Conservation (phyloP, 805 yeast species). For the Zygosaccharomyces lentus region DNA sequence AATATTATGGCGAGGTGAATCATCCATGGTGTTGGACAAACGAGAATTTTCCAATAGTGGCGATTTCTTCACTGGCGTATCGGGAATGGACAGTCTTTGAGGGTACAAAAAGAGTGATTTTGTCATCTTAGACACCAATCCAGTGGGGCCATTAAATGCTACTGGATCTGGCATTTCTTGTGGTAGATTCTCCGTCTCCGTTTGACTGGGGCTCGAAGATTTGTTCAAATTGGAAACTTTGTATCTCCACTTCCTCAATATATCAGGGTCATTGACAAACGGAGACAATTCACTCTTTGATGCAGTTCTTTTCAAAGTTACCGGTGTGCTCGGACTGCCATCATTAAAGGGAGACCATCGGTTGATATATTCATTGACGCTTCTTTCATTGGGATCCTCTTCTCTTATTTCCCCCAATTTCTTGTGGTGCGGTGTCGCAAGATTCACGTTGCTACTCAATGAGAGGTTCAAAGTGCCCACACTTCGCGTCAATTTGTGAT, state of each 20-base stretch:
- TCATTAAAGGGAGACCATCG: slow-evolving; percentile 30
- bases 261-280: slow-evolving; percentile 26
- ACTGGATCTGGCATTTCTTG: slow-evolving; percentile 25
- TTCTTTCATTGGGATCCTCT: slow-evolving; percentile 16
- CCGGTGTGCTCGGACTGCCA: slow-evolving; percentile 18
- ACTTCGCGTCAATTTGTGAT: slow-evolving; percentile 44
- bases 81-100: slow-evolving; percentile 27
- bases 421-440: slow-evolving; percentile 5
- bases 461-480: slow-evolving; percentile 50
- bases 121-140: slow-evolving; percentile 30
- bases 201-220: slow-evolving; percentile 11
- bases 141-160: slow-evolving; percentile 26
- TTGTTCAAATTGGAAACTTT: slow-evolving; percentile 11
- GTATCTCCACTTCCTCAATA: slow-evolving; percentile 20
- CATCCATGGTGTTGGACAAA: slow-evolving; percentile 14
- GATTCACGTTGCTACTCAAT: slow-evolving; percentile 38
- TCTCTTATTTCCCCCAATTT: slow-evolving; percentile 13
- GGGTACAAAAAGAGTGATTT: slow-evolving; percentile 18
- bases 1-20: slow-evolving; percentile 15
- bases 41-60: slow-evolving; percentile 19
- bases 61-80: slow-evolving; percentile 33
- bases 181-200: slow-evolving; percentile 9
- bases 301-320: slow-evolving; percentile 26
- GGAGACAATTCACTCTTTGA: slow-evolving; percentile 33
- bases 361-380: slow-evolving; percentile 22